Conservation (phyloP, 2,329 filamentous ascomycete genomes). For the Nemania abortiva region DNA sequence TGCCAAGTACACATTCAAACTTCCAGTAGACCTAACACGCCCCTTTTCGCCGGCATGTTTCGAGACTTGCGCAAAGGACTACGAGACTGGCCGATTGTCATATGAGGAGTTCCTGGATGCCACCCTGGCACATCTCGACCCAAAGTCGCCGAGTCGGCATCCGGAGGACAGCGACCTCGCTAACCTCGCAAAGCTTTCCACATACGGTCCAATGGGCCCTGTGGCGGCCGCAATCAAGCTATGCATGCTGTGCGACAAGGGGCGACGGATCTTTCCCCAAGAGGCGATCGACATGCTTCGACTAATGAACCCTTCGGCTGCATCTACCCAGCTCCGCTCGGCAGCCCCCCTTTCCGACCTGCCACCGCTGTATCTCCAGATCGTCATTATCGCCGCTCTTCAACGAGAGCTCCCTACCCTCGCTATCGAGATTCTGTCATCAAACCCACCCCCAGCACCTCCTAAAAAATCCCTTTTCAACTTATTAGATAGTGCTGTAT, state of each 20-base stretch:
- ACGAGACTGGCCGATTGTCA: slow-evolving; percentile 18
- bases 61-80: slow-evolving; percentile 26
- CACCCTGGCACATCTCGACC: slow-evolving; percentile 26
- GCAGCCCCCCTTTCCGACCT: slow-evolving; percentile 10
- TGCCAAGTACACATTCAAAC: slow-evolving; percentile 27
- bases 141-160: slow-evolving; percentile 19
- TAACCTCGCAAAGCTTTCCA: slow-evolving; percentile 31
- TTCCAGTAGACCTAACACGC: slow-evolving; percentile 18
- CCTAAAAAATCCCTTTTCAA: slow-evolving; percentile 29
- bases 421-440: slow-evolving; percentile 20
- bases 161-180: slow-evolving; percentile 25
- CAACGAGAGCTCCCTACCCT: slow-evolving; percentile 18
- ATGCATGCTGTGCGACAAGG: slow-evolving; percentile 22
- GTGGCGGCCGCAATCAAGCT: slow-evolving; percentile 35
- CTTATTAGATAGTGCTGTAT: slow-evolving; percentile 8
- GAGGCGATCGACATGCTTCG: slow-evolving; percentile 22
- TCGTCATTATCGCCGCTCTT: slow-evolving; percentile 29
- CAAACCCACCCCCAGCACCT: slow-evolving; percentile 19
- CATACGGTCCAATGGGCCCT: slow-evolving; percentile 27
- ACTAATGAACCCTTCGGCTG: slow-evolving; percentile 14
- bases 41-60: slow-evolving; percentile 30
- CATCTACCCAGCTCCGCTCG: not conserved
- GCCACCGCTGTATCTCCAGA: slow-evolving; percentile 27
- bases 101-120: slow-evolving; percentile 27
- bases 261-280: slow-evolving; percentile 13